Evolutionary conservation across 768 basidiomycete species (phyloP).

Genomic region (Leccinum uliginosum): DNA sequence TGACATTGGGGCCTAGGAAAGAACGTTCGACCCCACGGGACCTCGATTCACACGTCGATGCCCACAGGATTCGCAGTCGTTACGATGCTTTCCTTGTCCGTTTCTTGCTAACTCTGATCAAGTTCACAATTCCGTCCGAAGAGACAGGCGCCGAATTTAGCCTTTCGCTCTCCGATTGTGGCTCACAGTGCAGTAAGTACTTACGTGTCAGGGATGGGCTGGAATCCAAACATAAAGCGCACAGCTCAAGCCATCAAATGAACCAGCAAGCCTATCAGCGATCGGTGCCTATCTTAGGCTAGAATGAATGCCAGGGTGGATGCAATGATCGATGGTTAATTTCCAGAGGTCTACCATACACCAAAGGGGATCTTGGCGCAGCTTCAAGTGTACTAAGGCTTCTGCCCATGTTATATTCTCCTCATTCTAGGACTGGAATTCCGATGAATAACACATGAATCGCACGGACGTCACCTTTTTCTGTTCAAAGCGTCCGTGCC

Average conservation of each 20-base stretch:
- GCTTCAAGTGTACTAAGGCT: too few relatives aligned
- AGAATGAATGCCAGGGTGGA: not conserved
- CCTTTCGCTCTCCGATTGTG: not conserved
- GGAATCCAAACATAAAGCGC: not conserved
- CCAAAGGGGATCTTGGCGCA: not conserved
- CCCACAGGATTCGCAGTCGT: not conserved
- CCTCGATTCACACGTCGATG: not conserved
- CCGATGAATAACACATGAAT: not conserved
- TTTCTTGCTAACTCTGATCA: slow-evolving; percentile 26
- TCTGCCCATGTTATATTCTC: not conserved
- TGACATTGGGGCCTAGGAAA: not conserved
- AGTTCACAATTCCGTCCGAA: slow-evolving; percentile 32
- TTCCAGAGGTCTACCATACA: not conserved
- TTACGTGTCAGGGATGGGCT: not conserved
- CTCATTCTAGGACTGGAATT: too few relatives aligned
- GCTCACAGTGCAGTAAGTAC: too few relatives aligned
- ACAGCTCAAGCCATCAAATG: not conserved
- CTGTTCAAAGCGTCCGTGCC: not conserved
- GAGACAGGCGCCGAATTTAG: slow-evolving; percentile 35
- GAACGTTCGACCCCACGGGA: not conserved
- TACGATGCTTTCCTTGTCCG: slow-evolving; percentile 35
- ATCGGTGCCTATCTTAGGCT: not conserved
- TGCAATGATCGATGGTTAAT: not conserved
- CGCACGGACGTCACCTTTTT: not conserved
- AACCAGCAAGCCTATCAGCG: not conserved